Percentiles rank a stretch among this genome's conserved stretches.
Conservation (phyloP, 495 filamentous ascomycete genomes). For the Corynascus novoguineensis region DNA sequence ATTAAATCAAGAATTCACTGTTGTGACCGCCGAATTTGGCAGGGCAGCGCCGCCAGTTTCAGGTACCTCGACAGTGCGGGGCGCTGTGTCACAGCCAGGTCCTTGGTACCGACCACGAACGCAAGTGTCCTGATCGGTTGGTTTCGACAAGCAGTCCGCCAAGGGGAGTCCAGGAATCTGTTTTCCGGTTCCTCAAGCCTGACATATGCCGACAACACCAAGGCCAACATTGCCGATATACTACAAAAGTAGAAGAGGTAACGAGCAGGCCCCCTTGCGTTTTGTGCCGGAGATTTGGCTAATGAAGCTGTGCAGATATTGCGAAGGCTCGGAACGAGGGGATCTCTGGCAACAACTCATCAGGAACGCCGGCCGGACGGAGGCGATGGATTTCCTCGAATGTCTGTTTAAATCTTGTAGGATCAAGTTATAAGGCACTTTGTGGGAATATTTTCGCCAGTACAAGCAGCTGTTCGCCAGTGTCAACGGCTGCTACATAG, state of each 20-base stretch:
- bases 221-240: too few species aligned
- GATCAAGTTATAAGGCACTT: slow-evolving; percentile 17
- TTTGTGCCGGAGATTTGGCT: neutral
- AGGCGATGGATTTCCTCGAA: slow-evolving; percentile 25
- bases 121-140: neutral
- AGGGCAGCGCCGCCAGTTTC: slow-evolving; percentile 13
- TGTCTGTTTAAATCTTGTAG: slow-evolving; percentile 21
- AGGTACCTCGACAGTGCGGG: slow-evolving; percentile 11
- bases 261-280: neutral
- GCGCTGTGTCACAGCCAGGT: slow-evolving; percentile 10
- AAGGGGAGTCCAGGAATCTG: neutral
- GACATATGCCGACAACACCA: neutral
- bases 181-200: neutral
- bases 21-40: slow-evolving; percentile 15
- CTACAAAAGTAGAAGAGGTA: neutral
- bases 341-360: slow-evolving; percentile 20
- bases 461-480: slow-evolving; percentile 24
- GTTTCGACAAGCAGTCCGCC: neutral
- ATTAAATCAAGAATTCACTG: too few species aligned
- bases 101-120: neutral
- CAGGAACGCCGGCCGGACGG: slow-evolving; percentile 18
- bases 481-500: slow-evolving; percentile 21
- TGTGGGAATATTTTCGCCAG: slow-evolving; percentile 25
- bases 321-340: neutral
- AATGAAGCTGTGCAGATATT: slow-evolving; percentile 1